Base-by-base conservation (phyloP, 1,284 basidiomycete species). In the Trichosporon sp. region DNA sequence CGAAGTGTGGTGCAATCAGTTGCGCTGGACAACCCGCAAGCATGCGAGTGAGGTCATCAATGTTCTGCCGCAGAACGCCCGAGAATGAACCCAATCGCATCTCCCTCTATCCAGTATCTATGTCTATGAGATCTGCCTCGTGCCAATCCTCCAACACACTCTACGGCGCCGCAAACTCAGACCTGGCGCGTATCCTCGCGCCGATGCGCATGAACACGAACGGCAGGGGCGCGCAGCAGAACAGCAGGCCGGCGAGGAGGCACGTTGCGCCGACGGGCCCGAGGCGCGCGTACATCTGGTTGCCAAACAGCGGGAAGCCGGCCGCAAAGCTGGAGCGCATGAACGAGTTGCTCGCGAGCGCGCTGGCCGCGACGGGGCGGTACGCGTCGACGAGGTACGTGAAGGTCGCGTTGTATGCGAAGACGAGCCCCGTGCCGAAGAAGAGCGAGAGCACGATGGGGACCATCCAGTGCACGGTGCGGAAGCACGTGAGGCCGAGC, bases 261-360 rank as follows among this genome's bases (percentile, higher is more conserved):
- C 89, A 89, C 0, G 89, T 90, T 0, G 90, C 91, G 7, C 92
- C 91, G 0, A 90, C 89, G 0, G 90, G 88, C 0, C 90, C 90
- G 4, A 93, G 79, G 18, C 75, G 72, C 3, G 69, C 35, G 72
- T 82, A 85, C 79, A 86, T 77, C 67, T 81, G 80, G 23, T 68
- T 72, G 3, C 75, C 77, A 64, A 81, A 79, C n/a, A 92, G 81
- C 2, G 91, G 91, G 77, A 92, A 92, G 0, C 85, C 89, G 0
- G 89, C 89, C 0, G 90, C 91, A 72, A 92, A 91, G 0, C 85
- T 79, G 1, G 86, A 87, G 1, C 91, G 85, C 75, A 91, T 77
- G 12, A 89, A 88, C 42, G 86, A 88, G 77, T 93, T 93, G 32
- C 87, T 85, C 0, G 91, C 90, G 87, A 93, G 88, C 0, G 90